Evolutionary conservation across 345 rosid species (phyloP), one percentile per base, ranked within the genome.

Genomic region (Eucalyptus caleyi): DNA sequence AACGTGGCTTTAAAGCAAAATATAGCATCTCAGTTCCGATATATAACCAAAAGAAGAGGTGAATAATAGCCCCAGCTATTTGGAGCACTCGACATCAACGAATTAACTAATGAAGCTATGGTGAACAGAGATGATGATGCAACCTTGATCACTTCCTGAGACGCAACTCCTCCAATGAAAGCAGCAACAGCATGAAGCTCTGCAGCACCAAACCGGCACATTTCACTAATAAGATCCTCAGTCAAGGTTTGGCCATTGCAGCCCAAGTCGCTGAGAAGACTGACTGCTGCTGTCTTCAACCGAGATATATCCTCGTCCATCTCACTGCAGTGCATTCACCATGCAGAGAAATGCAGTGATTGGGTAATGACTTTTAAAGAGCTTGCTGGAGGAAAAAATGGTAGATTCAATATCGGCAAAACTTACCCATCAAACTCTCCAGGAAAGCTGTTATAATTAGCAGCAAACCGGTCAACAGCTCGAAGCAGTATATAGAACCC

Each of bases 121-220:
- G 86, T 88, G 87, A 90, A 65, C 44, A 60, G 24, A 89, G 32
- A 72, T 81, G 47, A 88, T 50, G 37, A 65, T 81, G 89, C 27
- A 77, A 97, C 99, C 99, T 97, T 97, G 90, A 98, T 98, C 90
- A 93, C 97, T 94, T 98, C 99, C 91, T 98, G 98, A 4, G 99
- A 96, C 12, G 98, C 96, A 44, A 97, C 92, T 92, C 99, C 99
- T 89, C 99, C 99, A 34, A 97, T 89, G 86, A 98, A 93, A 42
- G 99, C 99, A 90, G 98, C 96, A 47, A 98, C 98, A 3, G 97
- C 96, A 92, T 98, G 99, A 83, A 98, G 98, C 93, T 97, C 99
- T 9, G 99, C 94, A 91, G 98, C 98, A 87, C 99, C 99, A 91
- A 96, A 97, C 69, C 98, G 96, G 89, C 99, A 97, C 96, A 96